These are phyloP conservation scores for Strobilomyces echinocephalus DNA, from an alignment of 768 basidiomycete species.

Conservation along the genomic window DNA sequence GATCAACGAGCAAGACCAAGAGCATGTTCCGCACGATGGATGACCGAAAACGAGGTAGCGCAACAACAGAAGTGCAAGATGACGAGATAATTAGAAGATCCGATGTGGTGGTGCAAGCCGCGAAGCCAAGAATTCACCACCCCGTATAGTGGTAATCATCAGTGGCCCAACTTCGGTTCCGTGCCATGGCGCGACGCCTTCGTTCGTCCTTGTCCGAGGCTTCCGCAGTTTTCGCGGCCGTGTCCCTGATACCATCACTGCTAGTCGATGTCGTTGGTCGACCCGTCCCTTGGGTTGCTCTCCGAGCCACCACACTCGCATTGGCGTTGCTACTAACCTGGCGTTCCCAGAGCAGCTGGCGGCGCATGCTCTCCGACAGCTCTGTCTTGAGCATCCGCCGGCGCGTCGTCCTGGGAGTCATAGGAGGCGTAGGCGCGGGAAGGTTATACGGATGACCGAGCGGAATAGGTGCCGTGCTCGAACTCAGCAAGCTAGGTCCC, in stretches of 20 bases:
- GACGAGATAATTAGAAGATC: conserved; percentile 22
- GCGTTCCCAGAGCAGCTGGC: conserved; percentile 78
- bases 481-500: conserved; percentile 22
- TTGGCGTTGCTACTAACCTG: conserved; percentile 54
- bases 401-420: conserved; percentile 82
- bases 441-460: conserved; percentile 69
- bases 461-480: conserved; percentile 49
- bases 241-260: conserved; percentile 15
- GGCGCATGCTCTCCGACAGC: conserved; percentile 76
- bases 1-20: conserved; percentile 16
- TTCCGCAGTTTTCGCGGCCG: conserved; percentile 14
- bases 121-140: conserved; percentile 40
- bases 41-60: conserved; percentile 15
- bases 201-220: conserved; percentile 39
- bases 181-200: conserved; percentile 43
- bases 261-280: conserved; percentile 33
- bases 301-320: conserved; percentile 34
- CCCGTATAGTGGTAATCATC: conserved; percentile 63
- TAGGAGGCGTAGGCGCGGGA: conserved; percentile 58
- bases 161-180: conserved; percentile 60
- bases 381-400: conserved; percentile 81
- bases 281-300: conserved; percentile 25
- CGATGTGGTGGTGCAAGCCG: conserved; percentile 12
- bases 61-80: conserved; percentile 19
- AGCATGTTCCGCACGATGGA: conserved; percentile 19